Evolutionary conservation across 2,329 filamentous ascomycete genomes (phyloP), one percentile per base, ranked within the genome.

Genomic region (Microdochium bolleyi): DNA sequence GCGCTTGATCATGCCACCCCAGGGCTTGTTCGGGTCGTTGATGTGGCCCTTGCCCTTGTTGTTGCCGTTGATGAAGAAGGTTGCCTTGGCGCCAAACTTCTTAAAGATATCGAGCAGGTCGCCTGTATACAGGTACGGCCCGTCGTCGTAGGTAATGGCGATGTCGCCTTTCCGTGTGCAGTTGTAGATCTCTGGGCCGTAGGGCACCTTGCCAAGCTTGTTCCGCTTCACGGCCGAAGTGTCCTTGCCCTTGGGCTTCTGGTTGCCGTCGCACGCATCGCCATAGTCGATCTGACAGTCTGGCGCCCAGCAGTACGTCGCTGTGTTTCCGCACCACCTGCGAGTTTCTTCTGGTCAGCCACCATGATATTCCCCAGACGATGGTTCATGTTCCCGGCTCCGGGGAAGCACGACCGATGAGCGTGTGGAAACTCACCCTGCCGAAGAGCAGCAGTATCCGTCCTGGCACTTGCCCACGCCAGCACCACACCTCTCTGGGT

Each of bases 61-160:
- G 62, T 74, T 78, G 14, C 76, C 76, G 21, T 73, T 78, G 52
- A 85, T 73, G 64, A 85, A 85, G 63, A 86, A 85, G 2, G 83
- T 85, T 2, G 80, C 82, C 55, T 79, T 83, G 8, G 78, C 81
- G 53, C 74, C 67, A 57, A 82, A 82, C 46, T 68, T 70, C 62
- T 67, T 24, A 50, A 79, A 70, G 51, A 83, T 70, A 57, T 85
- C 78, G 21, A 85, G 71, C 21, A 86, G 72, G 56, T 82, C 75
- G 32, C 69, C 65, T 2, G 82, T 85, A 62, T 80, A 83, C n/a
- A 72, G 67, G 53, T 75, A 78, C 38, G 82, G 83, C 2, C 83
- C 83, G 62, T 85, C 83, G 57, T 85, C 82, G 58, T 78, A 85
- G 1, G 82, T 85, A 52, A 86, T 62, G 22, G 83, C 83, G 58